Conservation (phyloP, 257 asterid genomes). For the Vinca minor region DNA sequence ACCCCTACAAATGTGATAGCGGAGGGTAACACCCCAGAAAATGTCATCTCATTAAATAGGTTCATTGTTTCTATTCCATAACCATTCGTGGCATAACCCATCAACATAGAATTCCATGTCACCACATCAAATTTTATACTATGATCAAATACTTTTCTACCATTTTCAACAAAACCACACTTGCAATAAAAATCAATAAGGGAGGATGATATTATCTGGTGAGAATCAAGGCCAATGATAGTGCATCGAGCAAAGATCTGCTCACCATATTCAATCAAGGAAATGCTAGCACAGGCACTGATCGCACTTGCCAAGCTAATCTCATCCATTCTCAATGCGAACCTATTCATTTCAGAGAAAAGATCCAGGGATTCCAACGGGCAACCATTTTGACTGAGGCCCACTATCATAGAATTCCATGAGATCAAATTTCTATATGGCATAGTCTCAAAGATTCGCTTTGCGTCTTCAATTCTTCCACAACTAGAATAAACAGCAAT, state of each 20-base stretch:
- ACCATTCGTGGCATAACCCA: constrained; percentile 90
- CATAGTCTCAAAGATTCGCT: constrained; percentile 42
- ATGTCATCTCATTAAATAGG: constrained; percentile 59
- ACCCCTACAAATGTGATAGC: constrained; percentile 67
- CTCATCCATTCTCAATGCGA: constrained; percentile 41
- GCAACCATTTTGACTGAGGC: constrained; percentile 67
- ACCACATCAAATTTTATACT: constrained; percentile 44
- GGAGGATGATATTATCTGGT: constrained; percentile 56
- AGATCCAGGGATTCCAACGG: constrained; percentile 60
- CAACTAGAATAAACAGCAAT: constrained; percentile 54
- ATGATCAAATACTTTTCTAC: constrained; percentile 52
- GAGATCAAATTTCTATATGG: constrained; percentile 62
- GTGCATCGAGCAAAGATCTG: constrained; percentile 66
- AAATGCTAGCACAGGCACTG: constrained; percentile 73
- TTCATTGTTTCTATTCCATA: constrained; percentile 53
- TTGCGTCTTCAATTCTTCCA: constrained; percentile 66
- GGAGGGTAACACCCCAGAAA: constrained; percentile 36
- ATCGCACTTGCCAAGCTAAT: constrained; percentile 57
- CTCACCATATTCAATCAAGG: constrained; percentile 60
- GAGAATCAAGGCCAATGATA: constrained; percentile 49
- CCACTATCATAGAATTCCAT: constrained; percentile 83
- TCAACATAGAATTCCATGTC: constrained; percentile 77
- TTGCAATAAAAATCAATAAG: constrained; percentile 71
- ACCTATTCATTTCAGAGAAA: constrained; percentile 55
- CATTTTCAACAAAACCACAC: constrained; percentile 55